Percentiles rank a stretch among this genome's conserved stretches.
phyloP scores from a whole-genome alignment of 176 grass and related monocot species.

The Ampelocalamus luodianensis region DNA sequence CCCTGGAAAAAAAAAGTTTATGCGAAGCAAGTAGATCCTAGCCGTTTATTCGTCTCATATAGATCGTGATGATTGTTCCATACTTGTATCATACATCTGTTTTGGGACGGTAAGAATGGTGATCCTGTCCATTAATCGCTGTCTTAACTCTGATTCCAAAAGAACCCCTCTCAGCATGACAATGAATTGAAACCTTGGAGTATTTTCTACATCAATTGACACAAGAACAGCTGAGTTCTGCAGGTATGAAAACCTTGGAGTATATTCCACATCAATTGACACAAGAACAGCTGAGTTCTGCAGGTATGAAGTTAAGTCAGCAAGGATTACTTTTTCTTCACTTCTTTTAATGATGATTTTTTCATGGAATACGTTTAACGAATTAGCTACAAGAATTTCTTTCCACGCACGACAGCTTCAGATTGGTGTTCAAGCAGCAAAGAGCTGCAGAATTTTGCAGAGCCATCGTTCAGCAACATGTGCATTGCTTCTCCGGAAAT shows the following conservation, averaged over 20 bases:
- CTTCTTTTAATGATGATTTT: neutral
- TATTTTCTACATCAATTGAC: neutral
- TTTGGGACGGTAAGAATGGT: neutral
- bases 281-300: neutral
- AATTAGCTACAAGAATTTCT: neutral
- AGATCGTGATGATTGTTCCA: too few species aligned
- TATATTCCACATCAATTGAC: neutral
- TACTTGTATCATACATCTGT: neutral
- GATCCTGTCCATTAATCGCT: too few species aligned
- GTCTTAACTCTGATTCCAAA: neutral
- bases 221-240: neutral
- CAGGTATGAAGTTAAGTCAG: neutral
- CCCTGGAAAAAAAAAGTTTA: too few species aligned
- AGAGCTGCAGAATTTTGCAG: neutral
- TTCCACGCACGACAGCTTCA: neutral
- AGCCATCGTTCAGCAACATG: neutral
- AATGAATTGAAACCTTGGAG: neutral
- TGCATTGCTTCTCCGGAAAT: neutral
- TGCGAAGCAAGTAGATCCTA: neutral
- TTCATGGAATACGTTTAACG: neutral
- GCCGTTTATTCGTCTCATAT: neutral
- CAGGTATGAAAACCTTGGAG: too few species aligned
- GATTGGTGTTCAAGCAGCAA: neutral
- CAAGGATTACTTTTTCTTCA: neutral
- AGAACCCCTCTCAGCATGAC: neutral